Conservation (phyloP, 306 rosid species). For the Biancaea sappan region DNA sequence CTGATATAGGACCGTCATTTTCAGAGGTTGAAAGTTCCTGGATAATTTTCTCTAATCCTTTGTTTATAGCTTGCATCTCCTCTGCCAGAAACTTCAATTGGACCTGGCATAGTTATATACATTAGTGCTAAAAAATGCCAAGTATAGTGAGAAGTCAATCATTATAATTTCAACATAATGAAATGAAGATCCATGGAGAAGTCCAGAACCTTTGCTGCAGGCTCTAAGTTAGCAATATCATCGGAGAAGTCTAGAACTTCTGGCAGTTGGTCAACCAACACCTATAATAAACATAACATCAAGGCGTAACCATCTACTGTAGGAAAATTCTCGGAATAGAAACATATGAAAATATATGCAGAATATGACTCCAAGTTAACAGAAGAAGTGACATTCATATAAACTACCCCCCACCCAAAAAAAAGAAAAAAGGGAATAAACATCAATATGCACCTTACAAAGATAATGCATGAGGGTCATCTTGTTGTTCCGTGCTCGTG, state of each 20-base stretch:
- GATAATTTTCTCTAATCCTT: conserved; percentile 86
- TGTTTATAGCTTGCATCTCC: conserved; percentile 94
- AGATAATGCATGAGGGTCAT: conserved; percentile 99
- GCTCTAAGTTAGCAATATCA: conserved; percentile 80
- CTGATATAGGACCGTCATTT: conserved; percentile 82
- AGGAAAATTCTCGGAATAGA: conserved; percentile 26
- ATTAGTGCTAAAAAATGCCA: conserved; percentile 27
- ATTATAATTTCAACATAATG: neutral
- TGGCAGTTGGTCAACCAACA: conserved; percentile 73
- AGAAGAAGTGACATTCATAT: conserved; percentile 22
- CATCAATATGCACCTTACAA: conserved; percentile 72
- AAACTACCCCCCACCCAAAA: neutral
- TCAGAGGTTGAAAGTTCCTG: conserved; percentile 81
- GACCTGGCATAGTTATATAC: conserved; percentile 52
- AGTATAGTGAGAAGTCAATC: neutral
- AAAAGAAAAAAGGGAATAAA: conserved; percentile 5
- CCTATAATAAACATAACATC: conserved; percentile 48
- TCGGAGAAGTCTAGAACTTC: conserved; percentile 84
- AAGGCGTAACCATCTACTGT: conserved; percentile 18
- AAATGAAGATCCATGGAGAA: conserved; percentile 46
- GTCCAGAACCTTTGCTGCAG: conserved; percentile 81
- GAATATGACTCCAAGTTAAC: conserved; percentile 10
- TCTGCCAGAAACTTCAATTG: conserved; percentile 86
- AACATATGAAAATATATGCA: conserved; percentile 24
- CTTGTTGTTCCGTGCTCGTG: conserved; percentile 85